Evolutionary conservation across 495 filamentous ascomycete genomes (phyloP).

Genomic region (Talaromyces ruber): DNA sequence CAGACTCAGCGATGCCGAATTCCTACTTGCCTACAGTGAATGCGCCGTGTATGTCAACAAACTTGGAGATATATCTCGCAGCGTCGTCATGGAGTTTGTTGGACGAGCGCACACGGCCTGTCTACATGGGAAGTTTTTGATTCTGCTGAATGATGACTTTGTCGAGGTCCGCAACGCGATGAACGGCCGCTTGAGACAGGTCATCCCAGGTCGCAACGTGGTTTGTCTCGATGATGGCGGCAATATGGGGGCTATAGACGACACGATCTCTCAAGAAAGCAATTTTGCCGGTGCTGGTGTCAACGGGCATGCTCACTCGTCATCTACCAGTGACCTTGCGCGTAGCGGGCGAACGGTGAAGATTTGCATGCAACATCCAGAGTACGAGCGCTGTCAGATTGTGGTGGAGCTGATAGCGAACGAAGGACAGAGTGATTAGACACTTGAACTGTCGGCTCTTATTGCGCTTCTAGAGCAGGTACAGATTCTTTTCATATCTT

Average conservation of each 20-base stretch:
- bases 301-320: slow-evolving; percentile 18
- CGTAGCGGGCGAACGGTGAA: slow-evolving; percentile 59
- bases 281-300: slow-evolving; percentile 13
- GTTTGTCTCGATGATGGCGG: slow-evolving; percentile 81
- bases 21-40: slow-evolving; percentile 87
- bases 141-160: slow-evolving; percentile 83
- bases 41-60: slow-evolving; percentile 98
- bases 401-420: slow-evolving; percentile 90
- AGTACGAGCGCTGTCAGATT: slow-evolving; percentile 70
- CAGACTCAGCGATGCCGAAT: slow-evolving; percentile 84
- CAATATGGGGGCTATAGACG: slow-evolving; percentile 29
- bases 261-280: slow-evolving; percentile 8
- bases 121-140: slow-evolving; percentile 65
- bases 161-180: slow-evolving; percentile 95
- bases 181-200: slow-evolving; percentile 87
- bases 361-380: slow-evolving; percentile 91
- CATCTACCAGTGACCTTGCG: slow-evolving; percentile 7
- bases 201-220: slow-evolving; percentile 85
- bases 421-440: slow-evolving; percentile 74
- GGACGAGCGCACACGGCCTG: slow-evolving; percentile 81
- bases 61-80: slow-evolving; percentile 86
- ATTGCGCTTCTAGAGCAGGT: neutral
- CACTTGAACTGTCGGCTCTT: neutral
- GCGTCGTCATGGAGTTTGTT: slow-evolving; percentile 95
- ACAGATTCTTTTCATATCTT: neutral